Evolutionary conservation across 805 yeast species (phyloP), one percentile per base, ranked within the genome.

Genomic region (Candida ovalis): DNA sequence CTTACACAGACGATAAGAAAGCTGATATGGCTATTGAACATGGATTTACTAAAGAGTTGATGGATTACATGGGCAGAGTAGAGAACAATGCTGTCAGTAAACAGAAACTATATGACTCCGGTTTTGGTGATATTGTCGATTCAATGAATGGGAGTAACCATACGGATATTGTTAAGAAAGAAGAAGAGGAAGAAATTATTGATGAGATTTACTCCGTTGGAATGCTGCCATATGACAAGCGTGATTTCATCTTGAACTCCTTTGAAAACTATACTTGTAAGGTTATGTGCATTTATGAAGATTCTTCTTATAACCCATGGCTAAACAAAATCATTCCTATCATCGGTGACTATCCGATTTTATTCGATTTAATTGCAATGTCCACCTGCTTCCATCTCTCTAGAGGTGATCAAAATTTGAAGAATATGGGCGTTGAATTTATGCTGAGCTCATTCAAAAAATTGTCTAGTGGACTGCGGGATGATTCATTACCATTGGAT

Each of bases 251-350:
- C 12, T 24, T 54, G n/a, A 50, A 49, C 33, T 39, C 44, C 5
- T 56, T 56, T 27, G 50, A 50, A n/a, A 28, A 15, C 2, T 43
- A 30, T 32, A 54, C 54, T 4, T 49, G 55, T 9, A 43, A 44
- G 12, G 51, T 50, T 18, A 24, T 56, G 48, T 52, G 55, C 19
- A 44, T 56, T n/a, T 45, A 52, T 36, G 23, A 23, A 3, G 17
- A 36, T 10, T 37, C 38, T 12, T 27, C 27, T 5, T 10, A 18
- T 25, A 56, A 56, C 37, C 59, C 59, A 13, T 56, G 59, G 59
- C 10, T 48, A 9, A 38, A 46, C 7, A 42, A 47, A 12, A 13
- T 52, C 21, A n/a, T 51, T 8, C 55, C 53, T 2, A 41, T 52
- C 3, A 35, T 45, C 5, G 19, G 41, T 17, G 33, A 48, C 17